These are phyloP conservation scores for Cryomyces minteri DNA, from an alignment of 495 filamentous ascomycete genomes.

Conservation along the genomic window DNA sequence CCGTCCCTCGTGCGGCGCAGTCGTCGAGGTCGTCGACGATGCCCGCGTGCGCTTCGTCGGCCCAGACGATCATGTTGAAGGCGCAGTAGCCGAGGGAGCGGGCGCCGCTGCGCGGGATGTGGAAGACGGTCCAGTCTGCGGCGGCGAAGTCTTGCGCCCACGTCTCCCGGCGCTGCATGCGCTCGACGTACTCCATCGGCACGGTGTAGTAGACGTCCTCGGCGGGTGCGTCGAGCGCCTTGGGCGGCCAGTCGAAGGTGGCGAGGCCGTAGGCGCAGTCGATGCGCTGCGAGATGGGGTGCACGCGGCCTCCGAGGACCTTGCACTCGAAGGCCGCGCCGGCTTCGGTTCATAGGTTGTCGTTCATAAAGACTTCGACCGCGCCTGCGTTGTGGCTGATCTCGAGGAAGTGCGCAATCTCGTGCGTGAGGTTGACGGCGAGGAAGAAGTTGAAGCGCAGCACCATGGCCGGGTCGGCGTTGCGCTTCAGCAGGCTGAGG, in stretches of 20 bases:
- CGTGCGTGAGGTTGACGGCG: slow-evolving; percentile 12
- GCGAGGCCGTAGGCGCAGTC: slow-evolving; percentile 13
- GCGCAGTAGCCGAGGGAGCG: slow-evolving; percentile 7
- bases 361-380: slow-evolving; percentile 12
- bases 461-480: slow-evolving; percentile 15
- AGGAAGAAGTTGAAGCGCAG: slow-evolving; percentile 16
- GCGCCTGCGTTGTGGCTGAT: slow-evolving; percentile 6
- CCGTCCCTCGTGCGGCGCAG: no score
- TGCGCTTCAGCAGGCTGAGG: slow-evolving; percentile 7
- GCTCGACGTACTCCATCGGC: slow-evolving; percentile 13
- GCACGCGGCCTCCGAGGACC: slow-evolving; percentile 13
- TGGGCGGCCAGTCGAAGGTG: slow-evolving; percentile 3
- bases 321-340: slow-evolving; percentile 14
- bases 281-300: slow-evolving; percentile 11
- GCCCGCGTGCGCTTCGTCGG: slow-evolving; percentile 13
- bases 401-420: slow-evolving; percentile 16
- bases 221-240: slow-evolving; percentile 3
- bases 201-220: slow-evolving; percentile 14
- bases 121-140: slow-evolving; percentile 2
- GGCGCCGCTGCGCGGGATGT: slow-evolving; percentile 12
- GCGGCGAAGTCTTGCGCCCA: slow-evolving; percentile 6
- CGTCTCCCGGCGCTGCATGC: slow-evolving; percentile 11
- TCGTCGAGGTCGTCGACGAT: slow-evolving; percentile 1
- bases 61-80: slow-evolving; percentile 14
- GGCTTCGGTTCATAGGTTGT: slow-evolving; percentile 14